Conservation (phyloP, 1,139 yeast genomes). For the Blastobotrys niveus region DNA sequence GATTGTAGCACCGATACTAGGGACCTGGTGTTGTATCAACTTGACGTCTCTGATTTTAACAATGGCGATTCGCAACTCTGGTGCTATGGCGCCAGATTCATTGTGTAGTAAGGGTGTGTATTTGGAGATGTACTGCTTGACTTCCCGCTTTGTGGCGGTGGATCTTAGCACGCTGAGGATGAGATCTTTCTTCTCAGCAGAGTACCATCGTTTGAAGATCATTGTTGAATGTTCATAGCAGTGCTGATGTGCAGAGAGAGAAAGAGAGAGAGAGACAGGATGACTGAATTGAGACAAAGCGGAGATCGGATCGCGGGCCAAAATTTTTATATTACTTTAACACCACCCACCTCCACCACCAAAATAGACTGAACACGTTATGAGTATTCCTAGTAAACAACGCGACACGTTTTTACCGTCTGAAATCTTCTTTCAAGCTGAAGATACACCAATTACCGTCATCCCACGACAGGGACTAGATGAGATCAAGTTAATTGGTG, state of each 20-base stretch:
- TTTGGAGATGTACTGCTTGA: constrained; percentile 50
- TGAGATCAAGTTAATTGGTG: constrained; percentile 56
- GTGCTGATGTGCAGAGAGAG: not conserved
- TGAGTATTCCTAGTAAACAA: constrained; percentile 38
- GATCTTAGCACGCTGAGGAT: constrained; percentile 57
- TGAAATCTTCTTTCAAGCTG: constrained; percentile 81
- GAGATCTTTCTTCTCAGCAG: constrained; percentile 36
- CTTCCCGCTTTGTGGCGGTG: constrained; percentile 64
- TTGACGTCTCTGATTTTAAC: constrained; percentile 43
- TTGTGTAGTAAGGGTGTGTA: constrained; percentile 38
- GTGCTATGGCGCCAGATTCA: constrained; percentile 32
- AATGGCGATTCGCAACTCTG: constrained; percentile 48
- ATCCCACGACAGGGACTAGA: constrained; percentile 71
- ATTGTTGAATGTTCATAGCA: not conserved
- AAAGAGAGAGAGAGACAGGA: no score
- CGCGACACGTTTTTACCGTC: constrained; percentile 62
- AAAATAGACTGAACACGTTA: not conserved
- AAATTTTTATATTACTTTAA: not conserved
- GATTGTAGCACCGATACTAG: constrained; percentile 47
- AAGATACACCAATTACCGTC: constrained; percentile 64
- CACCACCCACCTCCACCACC: not conserved
- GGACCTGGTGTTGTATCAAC: constrained; percentile 37
- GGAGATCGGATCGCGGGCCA: no score
- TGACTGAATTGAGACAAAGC: no score
- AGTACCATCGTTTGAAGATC: not conserved